These are phyloP conservation scores for Bjerkandera adusta DNA, from an alignment of 1,284 basidiomycete genomes.

Conservation along the genomic window DNA sequence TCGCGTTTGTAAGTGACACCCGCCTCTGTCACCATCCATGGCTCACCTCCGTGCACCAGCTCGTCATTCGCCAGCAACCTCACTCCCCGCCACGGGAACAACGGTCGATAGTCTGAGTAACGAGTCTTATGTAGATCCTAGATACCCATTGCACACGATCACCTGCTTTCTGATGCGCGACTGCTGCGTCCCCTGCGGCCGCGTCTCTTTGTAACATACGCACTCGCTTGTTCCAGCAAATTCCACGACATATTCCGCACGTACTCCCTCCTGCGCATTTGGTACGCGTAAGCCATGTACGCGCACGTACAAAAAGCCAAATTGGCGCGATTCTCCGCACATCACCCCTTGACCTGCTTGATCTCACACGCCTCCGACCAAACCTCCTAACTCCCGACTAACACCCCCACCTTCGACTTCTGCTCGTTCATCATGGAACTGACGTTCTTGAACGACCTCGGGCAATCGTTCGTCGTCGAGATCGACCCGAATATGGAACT, in stretches of 20 bases:
- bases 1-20: slow-evolving; percentile 51
- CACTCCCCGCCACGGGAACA: slow-evolving; percentile 3
- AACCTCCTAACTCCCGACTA: slow-evolving; percentile 14
- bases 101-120: not conserved
- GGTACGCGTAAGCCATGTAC: slow-evolving; percentile 4
- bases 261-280: not conserved
- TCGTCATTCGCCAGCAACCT: slow-evolving; percentile 19
- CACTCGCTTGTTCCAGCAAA: slow-evolving; percentile 17
- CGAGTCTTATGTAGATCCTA: not conserved
- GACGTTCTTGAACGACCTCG: slow-evolving; percentile 80
- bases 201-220: not conserved
- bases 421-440: slow-evolving; percentile 61
- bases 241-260: slow-evolving; percentile 7
- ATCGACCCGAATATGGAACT: slow-evolving; percentile 87
- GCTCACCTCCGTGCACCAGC: no score
- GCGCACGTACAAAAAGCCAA: slow-evolving; percentile 11
- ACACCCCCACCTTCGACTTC: slow-evolving; percentile 7
- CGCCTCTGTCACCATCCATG: no score
- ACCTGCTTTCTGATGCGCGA: not conserved
- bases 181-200: not conserved
- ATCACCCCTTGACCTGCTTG: slow-evolving; percentile 1
- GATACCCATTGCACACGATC: not conserved
- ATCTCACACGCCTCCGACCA: slow-evolving; percentile 1
- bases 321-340: slow-evolving; percentile 1
- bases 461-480: slow-evolving; percentile 74